Percentiles rank a stretch among this genome's conserved stretches.
phyloP scores from a whole-genome alignment of 169 alveolate genomes.

The Haemoproteus tartakovskyi region DNA sequence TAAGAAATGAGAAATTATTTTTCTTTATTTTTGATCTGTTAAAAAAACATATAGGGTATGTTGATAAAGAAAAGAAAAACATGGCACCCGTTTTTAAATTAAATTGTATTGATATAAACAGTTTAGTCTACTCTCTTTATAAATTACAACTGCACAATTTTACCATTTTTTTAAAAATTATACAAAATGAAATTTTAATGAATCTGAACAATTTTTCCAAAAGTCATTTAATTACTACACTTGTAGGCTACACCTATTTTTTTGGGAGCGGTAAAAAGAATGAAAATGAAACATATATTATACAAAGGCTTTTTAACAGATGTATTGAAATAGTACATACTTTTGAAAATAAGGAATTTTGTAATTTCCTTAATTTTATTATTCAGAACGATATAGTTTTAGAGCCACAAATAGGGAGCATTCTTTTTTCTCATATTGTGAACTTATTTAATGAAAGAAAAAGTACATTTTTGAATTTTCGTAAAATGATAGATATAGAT shows the following conservation, averaged over 20 bases:
- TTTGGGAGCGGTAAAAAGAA: background rate
- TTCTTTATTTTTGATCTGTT: too few relatives aligned
- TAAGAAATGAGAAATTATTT: constrained; percentile 53
- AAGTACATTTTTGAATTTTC: too few relatives aligned
- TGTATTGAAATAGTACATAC: constrained; percentile 4
- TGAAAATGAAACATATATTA: background rate
- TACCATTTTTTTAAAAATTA: constrained; percentile 13
- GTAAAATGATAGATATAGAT: constrained; percentile 45
- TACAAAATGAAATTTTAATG: constrained; percentile 40
- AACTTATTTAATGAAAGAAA: too few relatives aligned
- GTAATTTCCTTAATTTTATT: constrained; percentile 54
- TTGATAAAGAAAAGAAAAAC: constrained; percentile 13
- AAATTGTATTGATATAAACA: constrained; percentile 34
- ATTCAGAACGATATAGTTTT: constrained; percentile 29
- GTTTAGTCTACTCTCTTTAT: constrained; percentile 40
- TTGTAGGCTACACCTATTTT: constrained; percentile 27
- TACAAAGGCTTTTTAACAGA: constrained; percentile 6
- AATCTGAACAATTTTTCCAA: constrained; percentile 14
- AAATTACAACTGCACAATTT: constrained; percentile 26
- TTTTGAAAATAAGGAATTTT: constrained; percentile 46
- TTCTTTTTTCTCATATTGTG: too few relatives aligned
- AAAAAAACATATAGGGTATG: constrained; percentile 23
- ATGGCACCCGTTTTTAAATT: constrained; percentile 5
- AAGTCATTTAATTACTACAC: constrained; percentile 33
- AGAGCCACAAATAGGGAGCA: too few relatives aligned